phyloP scores from a whole-genome alignment of 2,329 filamentous ascomycete genomes.

The Trichoderma guizhouense region DNA sequence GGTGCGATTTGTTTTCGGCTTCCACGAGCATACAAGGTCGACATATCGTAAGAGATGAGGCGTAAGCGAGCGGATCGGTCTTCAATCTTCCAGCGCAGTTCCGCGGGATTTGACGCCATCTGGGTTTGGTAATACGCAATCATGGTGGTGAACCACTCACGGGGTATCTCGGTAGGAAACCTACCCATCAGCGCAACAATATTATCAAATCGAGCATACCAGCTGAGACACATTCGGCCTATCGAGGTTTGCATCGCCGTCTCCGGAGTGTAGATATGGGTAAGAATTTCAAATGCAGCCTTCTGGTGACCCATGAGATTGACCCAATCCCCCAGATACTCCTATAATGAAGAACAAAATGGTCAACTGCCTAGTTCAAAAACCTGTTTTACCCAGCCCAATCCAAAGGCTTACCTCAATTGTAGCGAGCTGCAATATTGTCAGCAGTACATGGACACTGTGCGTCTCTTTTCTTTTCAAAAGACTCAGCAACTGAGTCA shows the following conservation, averaged over 20 bases:
- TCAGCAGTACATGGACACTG: slow-evolving; percentile 71
- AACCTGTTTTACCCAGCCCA: slow-evolving; percentile 4
- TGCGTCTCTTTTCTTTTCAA: slow-evolving; percentile 69
- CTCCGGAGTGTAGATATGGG: slow-evolving; percentile 71
- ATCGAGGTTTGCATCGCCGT: slow-evolving; percentile 68
- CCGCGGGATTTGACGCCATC: slow-evolving; percentile 55
- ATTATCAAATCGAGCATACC: slow-evolving; percentile 88
- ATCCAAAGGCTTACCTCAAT: slow-evolving; percentile 68
- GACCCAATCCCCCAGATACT: slow-evolving; percentile 93
- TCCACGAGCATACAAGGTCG: slow-evolving; percentile 69
- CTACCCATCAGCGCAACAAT: slow-evolving; percentile 80
- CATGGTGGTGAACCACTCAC: slow-evolving; percentile 72
- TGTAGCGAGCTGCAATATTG: slow-evolving; percentile 85
- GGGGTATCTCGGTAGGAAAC: slow-evolving; percentile 67
- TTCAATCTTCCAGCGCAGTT: slow-evolving; percentile 65
- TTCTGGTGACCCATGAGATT: slow-evolving; percentile 90
- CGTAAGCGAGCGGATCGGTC: slow-evolving; percentile 63
- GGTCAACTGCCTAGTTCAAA: not conserved
- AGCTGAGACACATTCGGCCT: slow-evolving; percentile 71
- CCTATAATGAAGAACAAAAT: slow-evolving; percentile 47
- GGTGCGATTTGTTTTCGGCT: slow-evolving; percentile 60
- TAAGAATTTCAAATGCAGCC: slow-evolving; percentile 79
- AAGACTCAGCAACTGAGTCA: slow-evolving; percentile 69
- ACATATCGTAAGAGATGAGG: slow-evolving; percentile 75
- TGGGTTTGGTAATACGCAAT: slow-evolving; percentile 62